Evolutionary conservation across 1,284 basidiomycete species (phyloP), one percentile per base, ranked within the genome.

Genomic region (Hypsizygus ulmarius): DNA sequence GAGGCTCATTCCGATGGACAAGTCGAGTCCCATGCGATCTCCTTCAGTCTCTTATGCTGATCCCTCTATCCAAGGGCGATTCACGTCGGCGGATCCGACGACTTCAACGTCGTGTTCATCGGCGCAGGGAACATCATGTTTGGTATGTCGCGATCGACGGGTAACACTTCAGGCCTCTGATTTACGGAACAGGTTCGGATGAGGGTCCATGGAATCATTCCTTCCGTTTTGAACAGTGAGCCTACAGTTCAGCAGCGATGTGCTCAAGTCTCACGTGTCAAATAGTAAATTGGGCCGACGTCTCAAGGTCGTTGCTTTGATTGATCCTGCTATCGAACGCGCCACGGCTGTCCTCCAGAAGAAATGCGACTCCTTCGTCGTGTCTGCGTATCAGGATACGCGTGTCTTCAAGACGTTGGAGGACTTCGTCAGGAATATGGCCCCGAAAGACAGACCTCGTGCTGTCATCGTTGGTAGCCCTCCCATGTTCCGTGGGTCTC

Each of bases 111-210:
- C 51, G 82, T 94, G 63, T 93, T 93, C 68, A 77, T 96, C 59
- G 93, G 93, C 45, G 93, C 93, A 27, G 93, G 93, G 43, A 94
- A 94, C 69, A 93, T 94, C 72, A 93, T 94, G 90, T 94, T 93
- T 63, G 92, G 91, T 86, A 47, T 47, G 53, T 51, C 15, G 12
- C 19, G 15, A 8, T 33, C 32, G 21, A 38, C 30, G 40, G 30
- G 44, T 32, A 21, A 10, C 18, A 30, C 4, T 25, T 42, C 36
- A 41, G 36, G 42, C 16, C 32, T 38, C 9, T 53, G 57, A 51
- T 49, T 39, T n/a, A n/a, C 16, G 21, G 38, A 36, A 16, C 64
- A 90, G 87, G 87, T 49, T 92, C 87, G 35, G 81, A 84, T 47
- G 88, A 92, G 64, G 90, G 90, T 43, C 91, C 91, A 15, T 93